Evolutionary conservation across 2,329 filamentous ascomycete genomes (phyloP).

Genomic region (Rhynchosporium agropyri): DNA sequence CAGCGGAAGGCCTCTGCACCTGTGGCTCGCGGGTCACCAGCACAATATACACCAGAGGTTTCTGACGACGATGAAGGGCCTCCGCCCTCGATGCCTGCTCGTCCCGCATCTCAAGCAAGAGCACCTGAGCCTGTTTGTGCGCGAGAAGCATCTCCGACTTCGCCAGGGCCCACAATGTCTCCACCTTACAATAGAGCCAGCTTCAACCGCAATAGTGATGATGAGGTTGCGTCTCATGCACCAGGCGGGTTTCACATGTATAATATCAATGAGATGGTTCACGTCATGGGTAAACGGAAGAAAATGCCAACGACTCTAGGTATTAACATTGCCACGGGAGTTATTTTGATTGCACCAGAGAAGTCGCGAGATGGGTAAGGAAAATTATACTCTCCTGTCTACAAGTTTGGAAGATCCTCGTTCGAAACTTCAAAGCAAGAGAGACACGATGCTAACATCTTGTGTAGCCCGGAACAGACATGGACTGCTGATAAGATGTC

Average conservation of each 20-base stretch:
- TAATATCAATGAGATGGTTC: constrained; percentile 96
- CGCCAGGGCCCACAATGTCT: constrained; percentile 48
- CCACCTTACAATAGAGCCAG: constrained; percentile 57
- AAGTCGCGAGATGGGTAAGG: constrained; percentile 68
- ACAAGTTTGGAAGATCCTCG: not conserved
- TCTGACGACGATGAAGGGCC: constrained; percentile 65
- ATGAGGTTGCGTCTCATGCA: constrained; percentile 52
- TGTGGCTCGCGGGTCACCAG: constrained; percentile 51
- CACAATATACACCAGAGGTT: constrained; percentile 67
- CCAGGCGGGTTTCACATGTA: constrained; percentile 90
- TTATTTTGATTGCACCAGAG: constrained; percentile 89
- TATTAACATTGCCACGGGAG: constrained; percentile 86
- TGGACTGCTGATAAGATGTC: constrained; percentile 95
- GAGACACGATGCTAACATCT: not conserved
- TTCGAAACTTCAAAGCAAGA: not conserved
- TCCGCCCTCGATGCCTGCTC: constrained; percentile 63
- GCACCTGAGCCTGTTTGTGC: constrained; percentile 43
- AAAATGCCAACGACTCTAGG: constrained; percentile 98
- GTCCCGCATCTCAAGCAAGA: constrained; percentile 59
- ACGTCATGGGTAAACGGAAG: constrained; percentile 94
- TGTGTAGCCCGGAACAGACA: constrained; percentile 71
- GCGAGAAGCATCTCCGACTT: constrained; percentile 46
- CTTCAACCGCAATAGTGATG: constrained; percentile 46
- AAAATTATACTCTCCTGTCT: not conserved
- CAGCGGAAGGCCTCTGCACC: constrained; percentile 37